These are phyloP conservation scores for Paraphoma chrysanthemicola DNA, from an alignment of 2,329 filamentous ascomycete genomes.

Conservation along the genomic window DNA sequence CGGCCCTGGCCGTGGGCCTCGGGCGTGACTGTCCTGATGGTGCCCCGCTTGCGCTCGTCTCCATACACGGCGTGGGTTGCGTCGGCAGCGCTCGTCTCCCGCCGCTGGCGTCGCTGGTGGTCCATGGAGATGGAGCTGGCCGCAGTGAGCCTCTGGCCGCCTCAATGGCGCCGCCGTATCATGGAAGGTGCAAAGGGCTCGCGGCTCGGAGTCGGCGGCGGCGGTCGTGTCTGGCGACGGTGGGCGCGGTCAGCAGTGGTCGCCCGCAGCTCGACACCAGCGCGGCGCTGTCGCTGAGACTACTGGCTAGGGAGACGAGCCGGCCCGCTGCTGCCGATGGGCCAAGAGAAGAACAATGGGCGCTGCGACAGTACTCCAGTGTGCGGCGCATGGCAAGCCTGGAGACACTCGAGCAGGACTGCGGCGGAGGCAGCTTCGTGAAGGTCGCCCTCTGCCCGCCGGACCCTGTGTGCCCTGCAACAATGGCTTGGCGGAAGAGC, in stretches of 20 bases:
- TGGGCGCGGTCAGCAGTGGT: not conserved
- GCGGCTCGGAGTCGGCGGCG: not conserved
- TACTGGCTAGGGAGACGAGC: slow-evolving; percentile 1
- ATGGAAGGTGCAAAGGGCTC: slow-evolving; percentile 21
- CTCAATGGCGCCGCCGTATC: slow-evolving; percentile 19
- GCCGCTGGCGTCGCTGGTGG: slow-evolving; percentile 29
- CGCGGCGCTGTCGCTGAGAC: too few relatives aligned
- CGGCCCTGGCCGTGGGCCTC: slow-evolving; percentile 49
- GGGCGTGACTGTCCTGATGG: slow-evolving; percentile 71
- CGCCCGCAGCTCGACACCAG: too few relatives aligned
- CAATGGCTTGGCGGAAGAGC: not conserved
- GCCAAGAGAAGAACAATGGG: slow-evolving; percentile 9
- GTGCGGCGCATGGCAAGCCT: slow-evolving; percentile 33
- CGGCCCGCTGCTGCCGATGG: slow-evolving; percentile 20
- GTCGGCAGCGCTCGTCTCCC: slow-evolving; percentile 33
- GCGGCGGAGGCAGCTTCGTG: not conserved
- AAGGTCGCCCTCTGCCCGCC: not conserved
- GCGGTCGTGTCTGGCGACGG: not conserved
- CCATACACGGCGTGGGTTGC: slow-evolving; percentile 16
- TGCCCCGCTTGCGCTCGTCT: slow-evolving; percentile 29
- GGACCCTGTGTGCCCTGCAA: not conserved
- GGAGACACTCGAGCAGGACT: slow-evolving; percentile 3
- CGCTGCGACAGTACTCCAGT: slow-evolving; percentile 14
- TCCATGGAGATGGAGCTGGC: slow-evolving; percentile 32
- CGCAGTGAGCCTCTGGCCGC: slow-evolving; percentile 14